Base-by-base conservation (phyloP, 2,329 filamentous ascomycete species). In the Apiospora phragmitis region DNA sequence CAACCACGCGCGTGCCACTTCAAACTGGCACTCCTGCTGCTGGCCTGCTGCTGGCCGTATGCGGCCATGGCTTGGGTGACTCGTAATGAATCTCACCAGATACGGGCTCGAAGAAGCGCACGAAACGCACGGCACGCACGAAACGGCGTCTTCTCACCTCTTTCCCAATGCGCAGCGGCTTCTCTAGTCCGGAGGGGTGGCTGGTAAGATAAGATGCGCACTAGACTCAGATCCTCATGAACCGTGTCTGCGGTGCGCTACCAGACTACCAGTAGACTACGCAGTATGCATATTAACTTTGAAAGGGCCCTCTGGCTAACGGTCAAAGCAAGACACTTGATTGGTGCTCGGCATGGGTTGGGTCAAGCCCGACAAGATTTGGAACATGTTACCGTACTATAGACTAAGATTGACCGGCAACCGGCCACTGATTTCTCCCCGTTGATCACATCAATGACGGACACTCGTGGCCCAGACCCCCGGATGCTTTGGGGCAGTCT, bases 351-450 rank as follows among this genome's bases (percentile, higher is more conserved):
- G 55, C 38, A 62, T 62, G 21, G 55, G 32, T 62, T 62, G 55
- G 55, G 55, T 62, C 55, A 38, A 38, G 55, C 32, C 55, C 55
- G 55, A 62, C 32, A 62, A 62, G 55, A 62, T 62, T 62, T 62
- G 55, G 55, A 62, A 62, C 55, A 62, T 62, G 55, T 62, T 62
- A 32, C 32, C 55, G 55, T 32, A 62, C 55, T 62, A 62, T 38
- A 8, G 32, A 9, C 55, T 38, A 62, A 62, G 29, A 59, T 59
- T 59, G 32, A 38, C 38, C 55, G 55, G 55, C 24, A 14, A n/a
- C 55, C 55, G 55, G 55, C 55, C 32, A 38, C 55, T 62, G 55
- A 7, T 38, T 12, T 62, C 29, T 38, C 55, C 18, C 55, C 55
- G 32, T 62, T 38, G 18, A 21, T 14, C 55, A 35, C 55, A 62